Conservation (phyloP, 2,329 filamentous ascomycete species). For the Trichocomaceae sp. region DNA sequence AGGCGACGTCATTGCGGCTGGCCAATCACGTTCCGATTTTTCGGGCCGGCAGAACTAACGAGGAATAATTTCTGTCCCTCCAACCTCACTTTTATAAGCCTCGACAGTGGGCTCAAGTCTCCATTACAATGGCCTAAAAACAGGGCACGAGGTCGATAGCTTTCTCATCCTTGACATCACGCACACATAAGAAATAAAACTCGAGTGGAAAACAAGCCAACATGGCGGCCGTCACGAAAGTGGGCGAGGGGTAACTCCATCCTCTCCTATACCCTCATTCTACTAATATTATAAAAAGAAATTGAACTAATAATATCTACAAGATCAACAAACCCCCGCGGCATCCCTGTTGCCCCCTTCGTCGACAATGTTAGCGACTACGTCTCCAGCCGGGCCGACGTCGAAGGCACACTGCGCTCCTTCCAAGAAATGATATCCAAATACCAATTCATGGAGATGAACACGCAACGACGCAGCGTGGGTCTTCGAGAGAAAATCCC, state of each 20-base stretch:
- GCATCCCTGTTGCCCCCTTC: conserved; percentile 43
- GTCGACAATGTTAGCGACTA: conserved; percentile 43
- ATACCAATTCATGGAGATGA: conserved; percentile 99
- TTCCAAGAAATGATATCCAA: conserved; percentile 61
- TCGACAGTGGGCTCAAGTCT: conserved; percentile 1
- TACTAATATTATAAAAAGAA: not conserved
- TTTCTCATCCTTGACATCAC: not conserved
- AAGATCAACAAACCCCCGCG: conserved; percentile 38
- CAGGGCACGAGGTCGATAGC: not conserved
- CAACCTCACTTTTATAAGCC: not conserved
- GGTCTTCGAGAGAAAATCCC: conserved; percentile 92
- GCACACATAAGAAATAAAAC: not conserved
- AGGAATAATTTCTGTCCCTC: not conserved
- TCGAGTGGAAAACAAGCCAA: conserved; percentile 1
- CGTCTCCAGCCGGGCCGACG: conserved; percentile 40
- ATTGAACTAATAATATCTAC: not conserved
- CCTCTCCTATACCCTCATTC: not conserved
- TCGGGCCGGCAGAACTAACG: not conserved
- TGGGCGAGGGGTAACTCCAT: conserved; percentile 11
- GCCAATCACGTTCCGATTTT: not conserved
- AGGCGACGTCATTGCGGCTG: not conserved
- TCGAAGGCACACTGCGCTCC: conserved; percentile 40
- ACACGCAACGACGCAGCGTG: conserved; percentile 72
- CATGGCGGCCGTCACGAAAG: conserved; percentile 21
- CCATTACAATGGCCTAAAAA: not conserved